phyloP scores from a whole-genome alignment of 2,329 filamentous ascomycete species.

The Grosmannia serpens region DNA sequence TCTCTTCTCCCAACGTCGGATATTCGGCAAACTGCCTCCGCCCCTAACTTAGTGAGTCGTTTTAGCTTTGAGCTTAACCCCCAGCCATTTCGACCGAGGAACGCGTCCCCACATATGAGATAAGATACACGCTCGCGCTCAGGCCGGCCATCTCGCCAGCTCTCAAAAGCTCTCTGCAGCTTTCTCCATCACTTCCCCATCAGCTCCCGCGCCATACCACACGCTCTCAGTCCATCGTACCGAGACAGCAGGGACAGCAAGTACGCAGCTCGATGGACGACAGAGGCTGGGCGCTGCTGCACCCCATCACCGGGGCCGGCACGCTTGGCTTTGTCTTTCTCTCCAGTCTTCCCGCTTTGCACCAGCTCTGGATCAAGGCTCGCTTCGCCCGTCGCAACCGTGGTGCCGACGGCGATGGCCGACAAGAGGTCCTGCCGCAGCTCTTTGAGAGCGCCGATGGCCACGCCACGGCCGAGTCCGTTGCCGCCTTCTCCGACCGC shows the following conservation, averaged over 20 bases:
- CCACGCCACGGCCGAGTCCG: conserved; percentile 21
- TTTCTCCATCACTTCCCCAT: no score
- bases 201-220: background rate
- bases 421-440: conserved; percentile 13
- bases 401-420: conserved; percentile 3
- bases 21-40: background rate
- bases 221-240: background rate
- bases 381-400: conserved; percentile 6
- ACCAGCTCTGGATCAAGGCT: conserved; percentile 8
- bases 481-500: conserved; percentile 18
- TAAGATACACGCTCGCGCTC: background rate
- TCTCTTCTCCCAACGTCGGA: background rate
- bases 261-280: conserved; percentile 3
- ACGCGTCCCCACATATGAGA: background rate
- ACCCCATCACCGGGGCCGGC: conserved; percentile 7
- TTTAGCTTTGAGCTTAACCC: background rate
- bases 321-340: conserved; percentile 9
- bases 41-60: background rate
- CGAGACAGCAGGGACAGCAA: background rate
- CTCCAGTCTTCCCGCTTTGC: conserved; percentile 13
- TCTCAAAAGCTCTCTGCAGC: no score
- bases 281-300: conserved; percentile 1
- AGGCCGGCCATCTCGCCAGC: no score
- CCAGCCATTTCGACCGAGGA: background rate
- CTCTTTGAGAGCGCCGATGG: conserved; percentile 21